Evolutionary conservation across 441 rosid genomes (phyloP).

Genomic region (Populus hybrid): DNA sequence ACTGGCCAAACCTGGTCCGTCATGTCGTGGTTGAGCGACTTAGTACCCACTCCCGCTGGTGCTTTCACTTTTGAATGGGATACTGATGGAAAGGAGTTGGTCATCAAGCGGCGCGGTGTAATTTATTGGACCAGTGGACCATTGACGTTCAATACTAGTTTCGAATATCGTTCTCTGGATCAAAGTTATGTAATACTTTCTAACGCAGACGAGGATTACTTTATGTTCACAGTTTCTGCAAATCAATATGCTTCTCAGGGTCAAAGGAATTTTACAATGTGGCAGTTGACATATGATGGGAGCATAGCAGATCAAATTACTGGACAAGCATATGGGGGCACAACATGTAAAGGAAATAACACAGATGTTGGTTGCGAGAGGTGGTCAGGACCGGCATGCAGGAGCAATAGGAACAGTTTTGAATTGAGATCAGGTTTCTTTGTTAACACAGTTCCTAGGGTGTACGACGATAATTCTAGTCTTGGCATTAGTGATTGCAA

Average conservation of each 20-base stretch:
- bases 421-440: background rate
- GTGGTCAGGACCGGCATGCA: constrained; percentile 7
- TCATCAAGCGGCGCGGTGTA: constrained; percentile 15
- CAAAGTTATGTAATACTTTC: background rate
- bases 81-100: constrained; percentile 8
- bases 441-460: background rate
- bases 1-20: constrained; percentile 15
- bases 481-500: constrained; percentile 9
- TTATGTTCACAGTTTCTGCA: background rate
- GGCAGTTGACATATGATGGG: background rate
- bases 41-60: constrained; percentile 22
- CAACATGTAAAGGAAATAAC: background rate
- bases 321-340: rapidly evolving
- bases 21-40: constrained; percentile 21
- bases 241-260: too few species aligned
- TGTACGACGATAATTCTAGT: background rate
- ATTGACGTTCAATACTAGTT: background rate
- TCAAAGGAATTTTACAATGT: background rate
- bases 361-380: background rate
- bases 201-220: constrained; percentile 1
- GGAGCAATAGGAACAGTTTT: constrained; percentile 1
- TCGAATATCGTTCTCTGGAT: background rate
- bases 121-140: constrained; percentile 25
- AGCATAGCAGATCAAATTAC: rapidly evolving
- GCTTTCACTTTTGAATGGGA: constrained; percentile 22